A percentile compares a stretch with the other conserved stretches of the same genome.
phyloP scores from a whole-genome alignment of 495 filamentous ascomycete genomes.

The Hypoxylon intermedium region DNA sequence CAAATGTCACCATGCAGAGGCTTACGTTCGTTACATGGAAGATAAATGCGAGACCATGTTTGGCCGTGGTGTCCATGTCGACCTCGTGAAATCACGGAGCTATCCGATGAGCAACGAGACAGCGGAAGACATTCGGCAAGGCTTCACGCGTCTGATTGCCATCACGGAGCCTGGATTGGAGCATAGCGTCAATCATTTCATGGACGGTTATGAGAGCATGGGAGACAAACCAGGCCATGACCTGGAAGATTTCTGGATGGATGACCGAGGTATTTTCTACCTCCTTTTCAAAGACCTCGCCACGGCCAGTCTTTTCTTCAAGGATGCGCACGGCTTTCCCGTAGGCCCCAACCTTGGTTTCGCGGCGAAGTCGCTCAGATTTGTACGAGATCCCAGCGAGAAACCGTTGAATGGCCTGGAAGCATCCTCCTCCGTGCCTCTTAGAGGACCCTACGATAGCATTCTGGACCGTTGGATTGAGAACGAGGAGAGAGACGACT shows the following conservation, averaged over 20 bases:
- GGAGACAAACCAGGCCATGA: not conserved
- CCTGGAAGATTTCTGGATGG: constrained; percentile 20
- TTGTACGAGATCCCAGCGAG: constrained; percentile 20
- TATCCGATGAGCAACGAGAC: constrained; percentile 1
- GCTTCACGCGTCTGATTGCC: constrained; percentile 1
- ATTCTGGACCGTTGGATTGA: not conserved
- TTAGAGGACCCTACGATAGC: not conserved
- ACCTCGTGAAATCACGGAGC: not conserved
- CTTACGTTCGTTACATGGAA: not conserved
- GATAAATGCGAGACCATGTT: not conserved
- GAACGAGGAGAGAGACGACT: not conserved
- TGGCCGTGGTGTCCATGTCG: not conserved
- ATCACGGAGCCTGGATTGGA: too few relatives aligned
- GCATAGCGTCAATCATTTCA: too few relatives aligned
- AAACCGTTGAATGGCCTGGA: not conserved
- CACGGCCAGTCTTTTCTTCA: constrained; percentile 3
- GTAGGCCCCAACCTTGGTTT: not conserved
- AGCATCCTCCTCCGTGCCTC: too few relatives aligned
- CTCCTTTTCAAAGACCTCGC: constrained; percentile 12
- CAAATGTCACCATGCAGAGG: not conserved
- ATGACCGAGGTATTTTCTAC: not conserved
- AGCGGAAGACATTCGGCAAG: not conserved
- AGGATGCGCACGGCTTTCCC: not conserved
- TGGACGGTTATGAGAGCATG: not conserved
- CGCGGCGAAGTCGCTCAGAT: not conserved